These are phyloP conservation scores for Astrocystis sublimbata DNA, from an alignment of 495 filamentous ascomycete genomes.

Conservation along the genomic window DNA sequence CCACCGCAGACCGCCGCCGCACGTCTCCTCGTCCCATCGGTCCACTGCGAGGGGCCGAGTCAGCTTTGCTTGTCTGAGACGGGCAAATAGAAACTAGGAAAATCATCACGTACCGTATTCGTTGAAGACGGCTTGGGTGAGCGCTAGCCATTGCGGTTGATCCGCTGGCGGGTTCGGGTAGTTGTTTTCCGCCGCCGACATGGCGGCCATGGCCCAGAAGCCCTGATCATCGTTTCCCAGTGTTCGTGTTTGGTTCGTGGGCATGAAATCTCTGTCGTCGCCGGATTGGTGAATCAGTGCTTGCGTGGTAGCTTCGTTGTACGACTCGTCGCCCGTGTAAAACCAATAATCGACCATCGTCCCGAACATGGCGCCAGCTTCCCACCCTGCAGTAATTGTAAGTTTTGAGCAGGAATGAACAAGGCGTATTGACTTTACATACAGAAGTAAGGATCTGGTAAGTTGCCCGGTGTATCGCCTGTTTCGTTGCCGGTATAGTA, in stretches of 20 bases:
- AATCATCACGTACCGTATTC: slow-evolving; percentile 40
- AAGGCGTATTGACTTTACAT: slow-evolving; percentile 7
- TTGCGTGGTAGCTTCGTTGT: slow-evolving; percentile 67
- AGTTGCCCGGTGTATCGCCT: slow-evolving; percentile 69
- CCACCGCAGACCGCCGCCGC: slow-evolving; percentile 80
- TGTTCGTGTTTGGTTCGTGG: slow-evolving; percentile 74
- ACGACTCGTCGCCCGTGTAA: slow-evolving; percentile 73
- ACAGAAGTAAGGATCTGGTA: slow-evolving; percentile 76
- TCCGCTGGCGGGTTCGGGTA: slow-evolving; percentile 65
- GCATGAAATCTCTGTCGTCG: slow-evolving; percentile 70
- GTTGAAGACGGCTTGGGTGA: slow-evolving; percentile 80
- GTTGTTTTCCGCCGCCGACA: slow-evolving; percentile 78
- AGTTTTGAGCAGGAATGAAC: not conserved
- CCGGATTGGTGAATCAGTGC: slow-evolving; percentile 72
- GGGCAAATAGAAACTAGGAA: not conserved
- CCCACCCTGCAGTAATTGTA: slow-evolving; percentile 58
- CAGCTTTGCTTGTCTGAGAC: not conserved
- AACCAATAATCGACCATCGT: slow-evolving; percentile 81
- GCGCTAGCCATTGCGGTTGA: slow-evolving; percentile 72
- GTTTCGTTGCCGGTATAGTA: slow-evolving; percentile 73
- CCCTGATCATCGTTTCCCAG: slow-evolving; percentile 83
- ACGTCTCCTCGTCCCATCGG: slow-evolving; percentile 69
- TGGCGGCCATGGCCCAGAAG: slow-evolving; percentile 82
- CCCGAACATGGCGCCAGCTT: slow-evolving; percentile 75
- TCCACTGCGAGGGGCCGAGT: slow-evolving; percentile 27